Percentiles rank a stretch among this genome's conserved stretches.
phyloP scores from a whole-genome alignment of 331 rosid genomes.

The Quercus tomentella region DNA sequence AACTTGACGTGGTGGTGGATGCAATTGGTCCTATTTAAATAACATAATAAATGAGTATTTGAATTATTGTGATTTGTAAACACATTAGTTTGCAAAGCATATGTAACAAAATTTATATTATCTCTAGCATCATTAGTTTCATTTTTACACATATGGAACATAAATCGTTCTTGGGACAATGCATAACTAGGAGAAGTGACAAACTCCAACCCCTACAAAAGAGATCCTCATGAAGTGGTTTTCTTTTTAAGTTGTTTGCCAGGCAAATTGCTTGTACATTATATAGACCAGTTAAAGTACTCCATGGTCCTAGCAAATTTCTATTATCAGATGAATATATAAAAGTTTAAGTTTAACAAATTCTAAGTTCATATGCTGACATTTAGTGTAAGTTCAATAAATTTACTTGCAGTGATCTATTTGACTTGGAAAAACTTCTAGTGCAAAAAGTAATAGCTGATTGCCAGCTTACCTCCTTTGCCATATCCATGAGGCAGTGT shows the following conservation, averaged over 20 bases:
- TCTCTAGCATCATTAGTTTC: no score
- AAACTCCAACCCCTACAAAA: not conserved
- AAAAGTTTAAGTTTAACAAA: not conserved
- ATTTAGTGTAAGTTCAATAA: not conserved
- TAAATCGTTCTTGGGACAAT: not conserved
- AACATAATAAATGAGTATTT: no score
- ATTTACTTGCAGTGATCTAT: not conserved
- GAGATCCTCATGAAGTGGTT: no score
- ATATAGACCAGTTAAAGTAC: no score
- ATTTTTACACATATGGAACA: not conserved
- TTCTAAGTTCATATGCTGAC: not conserved
- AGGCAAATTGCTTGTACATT: no score
- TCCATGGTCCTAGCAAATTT: no score
- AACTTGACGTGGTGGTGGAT: no score
- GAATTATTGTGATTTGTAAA: no score
- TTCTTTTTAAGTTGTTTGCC: no score
- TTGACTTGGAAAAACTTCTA: not conserved
- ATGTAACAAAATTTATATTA: no score
- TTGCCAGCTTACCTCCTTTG: conserved; percentile 23
- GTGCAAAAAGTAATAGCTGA: conserved; percentile 14
- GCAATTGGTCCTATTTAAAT: no score
- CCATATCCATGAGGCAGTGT: conserved; percentile 26
- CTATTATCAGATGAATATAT: not conserved
- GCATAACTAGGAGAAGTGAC: not conserved
- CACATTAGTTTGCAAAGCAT: no score